phyloP scores from a whole-genome alignment of 208 protist genomes.

The Plasmodiophora brassicae region DNA sequence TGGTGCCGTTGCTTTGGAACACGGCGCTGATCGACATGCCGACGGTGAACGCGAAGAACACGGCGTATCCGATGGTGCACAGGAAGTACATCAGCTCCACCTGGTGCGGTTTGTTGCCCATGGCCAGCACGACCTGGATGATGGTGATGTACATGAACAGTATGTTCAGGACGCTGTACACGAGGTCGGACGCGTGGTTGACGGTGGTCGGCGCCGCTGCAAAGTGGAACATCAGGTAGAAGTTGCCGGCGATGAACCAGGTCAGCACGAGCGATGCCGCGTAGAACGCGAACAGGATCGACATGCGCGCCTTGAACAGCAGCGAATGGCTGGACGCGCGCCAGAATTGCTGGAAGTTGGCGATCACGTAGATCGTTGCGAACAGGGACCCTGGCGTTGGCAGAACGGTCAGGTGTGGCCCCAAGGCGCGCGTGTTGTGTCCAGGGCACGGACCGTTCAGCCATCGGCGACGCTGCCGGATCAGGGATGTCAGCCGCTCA shows the following conservation, averaged over 20 bases:
- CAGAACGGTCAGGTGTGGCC: too few relatives aligned
- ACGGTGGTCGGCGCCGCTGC: background rate
- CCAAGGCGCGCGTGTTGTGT: background rate
- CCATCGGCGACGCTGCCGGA: background rate
- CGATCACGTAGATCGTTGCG: background rate
- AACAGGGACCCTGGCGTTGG: background rate
- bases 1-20: background rate
- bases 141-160: background rate
- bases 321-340: background rate
- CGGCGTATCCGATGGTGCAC: conserved; percentile 1
- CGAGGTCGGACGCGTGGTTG: background rate
- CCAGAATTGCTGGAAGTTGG: conserved; percentile 6
- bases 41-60: conserved; percentile 8
- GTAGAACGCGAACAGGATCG: conserved; percentile 16
- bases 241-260: background rate
- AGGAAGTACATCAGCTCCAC: conserved; percentile 29
- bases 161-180: background rate
- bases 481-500: background rate
- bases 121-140: background rate
- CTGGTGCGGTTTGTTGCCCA: conserved; percentile 29
- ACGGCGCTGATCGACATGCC: background rate
- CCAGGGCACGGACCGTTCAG: background rate
- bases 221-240: conserved; percentile 29
- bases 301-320: background rate
- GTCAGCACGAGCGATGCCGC: background rate